These are phyloP conservation scores for Rhynchospora breviuscula DNA, from an alignment of 176 grass and related monocot genomes.

Conservation along the genomic window DNA sequence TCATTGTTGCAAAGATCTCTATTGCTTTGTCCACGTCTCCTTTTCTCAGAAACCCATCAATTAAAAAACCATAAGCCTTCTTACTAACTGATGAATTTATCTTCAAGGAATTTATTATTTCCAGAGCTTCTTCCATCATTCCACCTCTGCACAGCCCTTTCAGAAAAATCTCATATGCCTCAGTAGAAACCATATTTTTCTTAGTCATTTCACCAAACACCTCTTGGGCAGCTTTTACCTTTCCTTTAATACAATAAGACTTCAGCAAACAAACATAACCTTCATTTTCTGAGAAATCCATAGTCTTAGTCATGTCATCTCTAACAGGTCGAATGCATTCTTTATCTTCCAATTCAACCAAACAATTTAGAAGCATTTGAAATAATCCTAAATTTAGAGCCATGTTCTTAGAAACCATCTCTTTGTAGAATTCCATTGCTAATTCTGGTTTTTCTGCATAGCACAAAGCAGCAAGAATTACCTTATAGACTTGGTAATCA, in stretches of 20 bases:
- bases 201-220: conserved; percentile 58
- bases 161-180: conserved; percentile 39
- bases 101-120: conserved; percentile 36
- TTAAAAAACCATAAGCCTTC: conserved; percentile 37
- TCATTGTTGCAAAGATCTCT: conserved; percentile 47
- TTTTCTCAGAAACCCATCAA: conserved; percentile 62
- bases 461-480: conserved; percentile 54
- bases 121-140: conserved; percentile 50
- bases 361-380: conserved; percentile 49
- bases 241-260: conserved; percentile 50
- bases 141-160: conserved; percentile 59
- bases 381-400: conserved; percentile 24
- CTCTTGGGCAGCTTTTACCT: conserved; percentile 50
- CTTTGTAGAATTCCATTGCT: conserved; percentile 69
- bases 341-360: conserved; percentile 42
- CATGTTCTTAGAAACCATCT: conserved; percentile 57
- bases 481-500: conserved; percentile 38
- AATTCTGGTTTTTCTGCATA: conserved; percentile 45
- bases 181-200: conserved; percentile 38
- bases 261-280: conserved; percentile 48
- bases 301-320: conserved; percentile 57
- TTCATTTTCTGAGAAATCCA: conserved; percentile 41
- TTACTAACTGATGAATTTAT: conserved; percentile 20
- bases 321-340: conserved; percentile 41
- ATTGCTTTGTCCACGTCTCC: conserved; percentile 44